Percentiles rank a stretch among this genome's conserved stretches.
Conservation (phyloP, 148 eudicot species). For the Silene conica region DNA sequence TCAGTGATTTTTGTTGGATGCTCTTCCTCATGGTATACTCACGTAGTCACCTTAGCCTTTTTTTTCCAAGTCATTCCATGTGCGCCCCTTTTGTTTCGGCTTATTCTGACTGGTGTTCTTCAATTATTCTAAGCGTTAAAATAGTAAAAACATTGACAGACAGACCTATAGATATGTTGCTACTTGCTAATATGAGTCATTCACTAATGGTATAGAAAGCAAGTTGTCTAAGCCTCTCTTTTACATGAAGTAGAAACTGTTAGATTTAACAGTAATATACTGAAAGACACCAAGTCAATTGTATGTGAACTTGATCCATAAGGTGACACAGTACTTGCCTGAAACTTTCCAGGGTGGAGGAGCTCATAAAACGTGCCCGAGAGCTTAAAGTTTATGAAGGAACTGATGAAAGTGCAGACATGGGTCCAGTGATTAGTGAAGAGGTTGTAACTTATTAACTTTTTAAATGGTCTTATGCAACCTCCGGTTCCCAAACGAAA, state of each 20-base stretch:
- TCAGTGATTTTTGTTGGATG: constrained; percentile 68
- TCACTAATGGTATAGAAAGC: neutral
- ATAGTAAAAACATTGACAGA: neutral
- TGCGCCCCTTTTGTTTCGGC: neutral
- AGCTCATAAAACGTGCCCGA: constrained; percentile 67
- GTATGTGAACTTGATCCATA: constrained; percentile 8
- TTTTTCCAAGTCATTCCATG: neutral
- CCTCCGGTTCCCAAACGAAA: neutral
- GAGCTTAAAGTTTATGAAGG: constrained; percentile 63
- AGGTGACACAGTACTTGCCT: constrained; percentile 8
- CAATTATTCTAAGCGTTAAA: neutral
- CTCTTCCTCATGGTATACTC: constrained; percentile 52
- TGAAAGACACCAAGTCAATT: constrained; percentile 4
- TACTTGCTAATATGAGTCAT: too few relatives aligned
- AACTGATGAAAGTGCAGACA: constrained; percentile 67
- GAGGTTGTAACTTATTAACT: constrained; percentile 34
- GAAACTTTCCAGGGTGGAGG: constrained; percentile 53
- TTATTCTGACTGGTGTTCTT: constrained; percentile 1
- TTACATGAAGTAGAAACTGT: constrained; percentile 7
- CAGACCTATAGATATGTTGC: neutral
- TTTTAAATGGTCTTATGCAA: neutral
- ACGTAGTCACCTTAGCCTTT: neutral
- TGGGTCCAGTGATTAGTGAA: constrained; percentile 71
- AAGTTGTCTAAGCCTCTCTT: neutral
- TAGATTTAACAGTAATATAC: neutral